phyloP scores from a whole-genome alignment of 306 rosid species.

The Cucurbita maxima region DNA sequence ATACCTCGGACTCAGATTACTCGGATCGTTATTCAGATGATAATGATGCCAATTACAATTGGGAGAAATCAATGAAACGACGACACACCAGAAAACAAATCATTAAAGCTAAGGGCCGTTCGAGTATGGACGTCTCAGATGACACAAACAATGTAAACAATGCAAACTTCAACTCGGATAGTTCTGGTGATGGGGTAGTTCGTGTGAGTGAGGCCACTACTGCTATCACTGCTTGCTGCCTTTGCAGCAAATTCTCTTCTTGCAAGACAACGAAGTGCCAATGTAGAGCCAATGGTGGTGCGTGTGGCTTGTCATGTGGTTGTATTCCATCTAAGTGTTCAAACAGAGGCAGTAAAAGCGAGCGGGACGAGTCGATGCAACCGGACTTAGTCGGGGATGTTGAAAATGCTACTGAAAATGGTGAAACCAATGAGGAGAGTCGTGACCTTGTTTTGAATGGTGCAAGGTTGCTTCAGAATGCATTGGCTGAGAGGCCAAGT shows the following conservation, averaged over 20 bases:
- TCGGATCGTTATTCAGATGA: slow-evolving; percentile 28
- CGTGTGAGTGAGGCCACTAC: background rate
- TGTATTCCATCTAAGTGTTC: slow-evolving; percentile 44
- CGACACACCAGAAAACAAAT: slow-evolving; percentile 17
- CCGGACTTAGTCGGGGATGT: slow-evolving; percentile 13
- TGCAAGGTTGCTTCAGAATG: slow-evolving; percentile 62
- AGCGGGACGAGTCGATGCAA: slow-evolving; percentile 10
- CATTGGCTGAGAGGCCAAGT: slow-evolving; percentile 35
- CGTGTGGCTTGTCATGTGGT: slow-evolving; percentile 49
- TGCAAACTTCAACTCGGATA: slow-evolving; percentile 17
- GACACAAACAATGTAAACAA: slow-evolving; percentile 12
- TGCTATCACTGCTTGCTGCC: slow-evolving; percentile 35
- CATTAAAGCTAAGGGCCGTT: slow-evolving; percentile 17
- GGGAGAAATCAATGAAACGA: slow-evolving; percentile 23
- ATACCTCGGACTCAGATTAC: slow-evolving; percentile 49
- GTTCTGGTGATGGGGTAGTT: slow-evolving; percentile 17
- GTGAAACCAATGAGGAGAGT: slow-evolving; percentile 29
- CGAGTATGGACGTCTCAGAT: slow-evolving; percentile 17
- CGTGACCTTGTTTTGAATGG: slow-evolving; percentile 55
- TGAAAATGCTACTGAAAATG: slow-evolving; percentile 15
- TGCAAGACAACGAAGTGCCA: slow-evolving; percentile 68
- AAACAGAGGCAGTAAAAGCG: slow-evolving; percentile 29
- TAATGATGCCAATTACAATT: slow-evolving; percentile 22
- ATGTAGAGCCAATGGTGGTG: slow-evolving; percentile 35
- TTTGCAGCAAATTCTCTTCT: slow-evolving; percentile 47